Base-by-base conservation (phyloP, 2,329 filamentous ascomycete genomes). In the Fusarium avenaceum region DNA sequence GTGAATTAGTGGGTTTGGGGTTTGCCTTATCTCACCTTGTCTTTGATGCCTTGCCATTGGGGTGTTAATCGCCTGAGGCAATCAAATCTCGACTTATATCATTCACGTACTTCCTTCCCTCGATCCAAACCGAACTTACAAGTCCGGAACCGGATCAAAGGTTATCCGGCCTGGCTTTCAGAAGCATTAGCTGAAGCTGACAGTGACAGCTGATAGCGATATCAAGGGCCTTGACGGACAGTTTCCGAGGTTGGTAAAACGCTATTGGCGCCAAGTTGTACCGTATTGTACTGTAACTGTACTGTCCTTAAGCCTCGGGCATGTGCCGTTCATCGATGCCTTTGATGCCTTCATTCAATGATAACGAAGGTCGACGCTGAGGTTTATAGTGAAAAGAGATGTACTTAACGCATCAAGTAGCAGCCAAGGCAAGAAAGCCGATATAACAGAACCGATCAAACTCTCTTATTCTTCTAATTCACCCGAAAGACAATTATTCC, bases 121-220 rank as follows among this genome's bases (percentile, higher is more conserved):
- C 33, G 10, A 30, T n/a, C 17, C 17, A n/a, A 38, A n/a, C 35
- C n/a, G n/a, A 8, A 17, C n/a, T 35, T 35, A 30, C 43, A 49
- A 32, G 33, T 49, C 40, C 48, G 62, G 66, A 52, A 11, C 30
- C 57, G 66, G 66, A 61, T 69, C 49, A 69, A 70, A 53, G 46
- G 57, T 64, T 49, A 59, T 67, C 66, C 66, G 62, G 40, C 5
- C 30, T 44, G 17, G 8, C 33, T 19, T 32, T 57, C 26, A 26
- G 15, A 33, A 38, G n/a, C 35, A n/a, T 17, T n/a, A 46, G 53
- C 35, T 50, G 22, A 28, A 33, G 17, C 45, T 30, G 28, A 30
- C 28, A 30, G 28, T 30, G 32, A 30, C 39, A 48, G 26, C 35
- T 50, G 46, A 47, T 28, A 50, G 33, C 43, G 15, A 49, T 45